Evolutionary conservation across 2,329 filamentous ascomycete species (phyloP).

Genomic region (Monilinia polystroma): DNA sequence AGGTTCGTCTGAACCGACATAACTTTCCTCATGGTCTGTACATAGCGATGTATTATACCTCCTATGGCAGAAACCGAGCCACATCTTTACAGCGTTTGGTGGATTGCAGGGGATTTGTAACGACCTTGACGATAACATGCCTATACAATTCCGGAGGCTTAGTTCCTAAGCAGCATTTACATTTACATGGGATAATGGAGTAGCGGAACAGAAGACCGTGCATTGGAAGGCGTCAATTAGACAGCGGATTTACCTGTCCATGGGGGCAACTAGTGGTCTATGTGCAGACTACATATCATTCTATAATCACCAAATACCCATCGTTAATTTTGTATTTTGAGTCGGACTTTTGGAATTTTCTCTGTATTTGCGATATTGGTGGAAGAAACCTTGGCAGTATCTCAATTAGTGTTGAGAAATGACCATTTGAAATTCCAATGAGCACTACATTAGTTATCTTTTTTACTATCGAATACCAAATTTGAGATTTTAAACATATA

Average conservation of each 20-base stretch:
- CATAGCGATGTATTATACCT: slow-evolving; percentile 16
- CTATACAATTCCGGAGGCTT: slow-evolving; percentile 16
- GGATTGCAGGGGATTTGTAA: slow-evolving; percentile 18
- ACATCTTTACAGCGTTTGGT: slow-evolving; percentile 13
- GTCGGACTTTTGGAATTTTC: not conserved
- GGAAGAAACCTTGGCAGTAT: not conserved
- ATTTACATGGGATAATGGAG: slow-evolving; percentile 20
- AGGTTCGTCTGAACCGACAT: slow-evolving; percentile 36
- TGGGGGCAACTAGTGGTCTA: slow-evolving; percentile 17
- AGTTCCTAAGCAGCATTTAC: slow-evolving; percentile 22
- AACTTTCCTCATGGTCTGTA: not conserved
- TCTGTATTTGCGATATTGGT: not conserved
- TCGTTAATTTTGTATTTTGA: slow-evolving; percentile 8
- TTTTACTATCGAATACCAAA: not conserved
- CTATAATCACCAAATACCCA: slow-evolving; percentile 20
- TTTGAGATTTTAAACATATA: not conserved
- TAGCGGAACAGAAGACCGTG: slow-evolving; percentile 19
- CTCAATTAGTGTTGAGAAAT: slow-evolving; percentile 13
- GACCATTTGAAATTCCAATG: not conserved
- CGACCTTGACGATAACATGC: slow-evolving; percentile 22
- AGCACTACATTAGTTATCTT: not conserved
- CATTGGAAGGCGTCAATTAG: slow-evolving; percentile 23
- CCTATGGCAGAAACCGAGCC: not conserved
- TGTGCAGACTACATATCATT: slow-evolving; percentile 20
- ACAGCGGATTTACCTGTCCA: slow-evolving; percentile 11